Percentiles rank a stretch among this genome's conserved stretches.
Conservation (phyloP, 2,329 filamentous ascomycete genomes). For the Alternaria longipes region DNA sequence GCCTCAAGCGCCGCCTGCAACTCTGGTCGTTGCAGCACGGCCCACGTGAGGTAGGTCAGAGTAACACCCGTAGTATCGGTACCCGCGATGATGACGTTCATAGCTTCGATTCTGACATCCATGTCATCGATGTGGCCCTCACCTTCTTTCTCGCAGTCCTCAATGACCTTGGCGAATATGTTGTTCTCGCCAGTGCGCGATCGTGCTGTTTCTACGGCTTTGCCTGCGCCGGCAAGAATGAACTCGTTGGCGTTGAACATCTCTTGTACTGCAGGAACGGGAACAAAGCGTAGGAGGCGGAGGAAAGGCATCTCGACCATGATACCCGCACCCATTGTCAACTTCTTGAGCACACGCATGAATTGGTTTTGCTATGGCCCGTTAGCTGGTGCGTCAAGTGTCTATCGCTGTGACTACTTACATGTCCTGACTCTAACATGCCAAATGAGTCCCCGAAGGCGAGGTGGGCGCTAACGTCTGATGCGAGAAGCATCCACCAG, state of each 20-base stretch:
- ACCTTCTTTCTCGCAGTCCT: conserved; percentile 42
- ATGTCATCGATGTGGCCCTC: conserved; percentile 43
- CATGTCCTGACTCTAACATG: conserved; percentile 51
- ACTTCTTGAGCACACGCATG: conserved; percentile 48
- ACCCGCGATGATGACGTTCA: conserved; percentile 48
- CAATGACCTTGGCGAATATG: conserved; percentile 47
- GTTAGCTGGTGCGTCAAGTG: background rate
- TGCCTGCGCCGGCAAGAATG: conserved; percentile 41
- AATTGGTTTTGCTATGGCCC: conserved; percentile 43
- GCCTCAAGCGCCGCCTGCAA: conserved; percentile 32
- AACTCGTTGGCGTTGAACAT: conserved; percentile 49
- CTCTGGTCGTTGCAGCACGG: conserved; percentile 35
- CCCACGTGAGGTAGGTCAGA: conserved; percentile 49
- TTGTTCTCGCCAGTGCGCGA: conserved; percentile 43
- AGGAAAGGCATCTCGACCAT: conserved; percentile 50
- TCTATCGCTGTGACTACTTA: conserved; percentile 18
- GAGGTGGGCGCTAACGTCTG: conserved; percentile 49
- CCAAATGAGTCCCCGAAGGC: conserved; percentile 53
- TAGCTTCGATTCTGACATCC: conserved; percentile 45
- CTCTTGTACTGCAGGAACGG: conserved; percentile 40
- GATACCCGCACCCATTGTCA: conserved; percentile 48
- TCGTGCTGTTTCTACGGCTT: conserved; percentile 44
- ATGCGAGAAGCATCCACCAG: conserved; percentile 52
- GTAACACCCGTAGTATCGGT: conserved; percentile 48
- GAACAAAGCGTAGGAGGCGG: conserved; percentile 45